Evolutionary conservation across 1,139 yeast genomes (phyloP).

Genomic region (Taiozyma onychis): DNA sequence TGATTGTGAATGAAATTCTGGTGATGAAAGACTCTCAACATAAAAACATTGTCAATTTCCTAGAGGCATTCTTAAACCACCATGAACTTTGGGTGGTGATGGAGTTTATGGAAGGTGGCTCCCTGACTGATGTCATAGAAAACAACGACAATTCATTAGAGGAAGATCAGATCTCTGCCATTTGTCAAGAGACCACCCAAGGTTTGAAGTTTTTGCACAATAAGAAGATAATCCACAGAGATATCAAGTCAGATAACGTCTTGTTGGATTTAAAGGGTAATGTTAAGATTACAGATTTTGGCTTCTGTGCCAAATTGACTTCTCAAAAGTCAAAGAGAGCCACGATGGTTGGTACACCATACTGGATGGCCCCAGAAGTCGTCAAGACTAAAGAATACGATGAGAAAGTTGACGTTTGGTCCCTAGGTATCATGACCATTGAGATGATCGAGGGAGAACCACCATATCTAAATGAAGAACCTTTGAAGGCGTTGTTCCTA

Average conservation of each 20-base stretch:
- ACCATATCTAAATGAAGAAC: conserved; percentile 94
- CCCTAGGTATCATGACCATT: conserved; percentile 95
- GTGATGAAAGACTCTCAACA: conserved; percentile 95
- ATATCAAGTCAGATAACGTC: conserved; percentile 92
- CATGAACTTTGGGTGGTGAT: conserved; percentile 80
- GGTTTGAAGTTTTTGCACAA: conserved; percentile 89
- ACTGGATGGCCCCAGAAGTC: conserved; percentile 99
- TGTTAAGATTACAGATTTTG: conserved; percentile 95
- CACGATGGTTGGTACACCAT: conserved; percentile 98
- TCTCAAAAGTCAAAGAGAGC: conserved; percentile 92
- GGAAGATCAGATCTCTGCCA: conserved; percentile 82
- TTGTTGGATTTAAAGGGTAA: conserved; percentile 80
- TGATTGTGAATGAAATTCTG: conserved; percentile 87
- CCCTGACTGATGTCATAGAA: conserved; percentile 79
- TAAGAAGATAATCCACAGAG: conserved; percentile 91
- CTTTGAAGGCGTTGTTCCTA: conserved; percentile 77
- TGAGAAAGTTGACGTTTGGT: conserved; percentile 97
- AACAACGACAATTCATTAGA: conserved; percentile 55
- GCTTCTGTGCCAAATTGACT: conserved; percentile 94
- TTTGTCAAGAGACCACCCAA: conserved; percentile 85
- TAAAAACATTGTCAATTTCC: conserved; percentile 86
- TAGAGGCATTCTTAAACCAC: conserved; percentile 78
- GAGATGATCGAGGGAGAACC: conserved; percentile 99
- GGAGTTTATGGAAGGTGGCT: conserved; percentile 95
- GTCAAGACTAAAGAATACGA: conserved; percentile 95